Conservation (phyloP, 2,329 filamentous ascomycete species). For the Botrytis porri region DNA sequence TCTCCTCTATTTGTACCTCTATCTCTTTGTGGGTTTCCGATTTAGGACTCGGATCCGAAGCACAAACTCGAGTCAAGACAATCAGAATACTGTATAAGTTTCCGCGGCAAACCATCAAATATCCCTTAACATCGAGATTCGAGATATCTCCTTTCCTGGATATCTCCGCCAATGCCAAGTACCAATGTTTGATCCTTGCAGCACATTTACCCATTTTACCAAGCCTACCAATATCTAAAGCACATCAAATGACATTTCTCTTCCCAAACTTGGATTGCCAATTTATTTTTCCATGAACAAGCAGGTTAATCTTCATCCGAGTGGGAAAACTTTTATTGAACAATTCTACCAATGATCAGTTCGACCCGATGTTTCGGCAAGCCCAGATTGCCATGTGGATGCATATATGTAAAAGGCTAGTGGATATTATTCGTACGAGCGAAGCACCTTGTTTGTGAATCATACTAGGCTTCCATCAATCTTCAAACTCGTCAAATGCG, state of each 20-base stretch:
- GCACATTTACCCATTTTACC: not conserved
- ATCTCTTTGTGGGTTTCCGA: not conserved
- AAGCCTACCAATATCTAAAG: not conserved
- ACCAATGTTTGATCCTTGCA: not conserved
- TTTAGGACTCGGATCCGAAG: not conserved
- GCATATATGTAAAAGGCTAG: not conserved
- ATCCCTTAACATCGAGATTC: not conserved
- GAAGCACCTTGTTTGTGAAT: not conserved
- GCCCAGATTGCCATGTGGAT: conserved; percentile 3
- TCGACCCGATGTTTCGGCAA: not conserved
- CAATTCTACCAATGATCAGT: not conserved
- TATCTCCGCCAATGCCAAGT: not conserved
- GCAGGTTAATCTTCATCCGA: not conserved
- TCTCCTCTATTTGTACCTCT: not conserved
- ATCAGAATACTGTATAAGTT: not conserved
- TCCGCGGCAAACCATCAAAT: not conserved
- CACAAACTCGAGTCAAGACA: not conserved
- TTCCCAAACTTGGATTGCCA: not conserved
- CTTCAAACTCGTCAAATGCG: conserved; percentile 2
- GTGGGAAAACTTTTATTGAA: not conserved
- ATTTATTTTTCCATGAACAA: not conserved
- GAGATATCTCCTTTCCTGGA: not conserved
- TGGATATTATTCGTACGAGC: not conserved
- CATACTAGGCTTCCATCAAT: conserved; percentile 2
- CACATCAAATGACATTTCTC: not conserved